Evolutionary conservation across 2,329 filamentous ascomycete species (phyloP).

Genomic region (Hysterium pulicare): DNA sequence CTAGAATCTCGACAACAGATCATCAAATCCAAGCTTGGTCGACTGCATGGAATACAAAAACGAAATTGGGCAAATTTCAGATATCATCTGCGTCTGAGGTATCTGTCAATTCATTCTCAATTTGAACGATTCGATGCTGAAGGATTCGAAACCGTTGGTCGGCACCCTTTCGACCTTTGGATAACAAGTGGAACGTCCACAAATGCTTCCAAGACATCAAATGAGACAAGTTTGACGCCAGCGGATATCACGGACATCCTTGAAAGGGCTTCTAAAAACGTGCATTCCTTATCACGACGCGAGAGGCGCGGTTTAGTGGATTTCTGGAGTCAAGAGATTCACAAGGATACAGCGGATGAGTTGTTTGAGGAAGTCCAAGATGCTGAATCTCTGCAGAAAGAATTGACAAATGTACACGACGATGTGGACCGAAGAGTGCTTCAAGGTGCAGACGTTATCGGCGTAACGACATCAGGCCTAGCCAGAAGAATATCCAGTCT

Average conservation of each 20-base stretch:
- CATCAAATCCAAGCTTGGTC: conserved; percentile 7
- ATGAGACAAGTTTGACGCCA: neutral
- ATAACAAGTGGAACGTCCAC: neutral
- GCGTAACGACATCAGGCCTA: conserved; percentile 59
- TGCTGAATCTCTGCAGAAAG: conserved; percentile 8
- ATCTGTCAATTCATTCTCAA: conserved; percentile 17
- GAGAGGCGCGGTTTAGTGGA: conserved; percentile 14
- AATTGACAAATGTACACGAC: conserved; percentile 22
- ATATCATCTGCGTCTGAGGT: conserved; percentile 10
- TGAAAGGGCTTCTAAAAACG: conserved; percentile 7
- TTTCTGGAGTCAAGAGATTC: conserved; percentile 16
- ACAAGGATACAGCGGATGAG: conserved; percentile 9
- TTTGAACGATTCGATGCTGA: conserved; percentile 16
- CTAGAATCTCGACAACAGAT: conserved; percentile 11
- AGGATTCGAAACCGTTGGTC: conserved; percentile 16
- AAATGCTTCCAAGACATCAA: neutral
- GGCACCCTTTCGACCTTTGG: conserved; percentile 25
- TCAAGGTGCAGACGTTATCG: conserved; percentile 50
- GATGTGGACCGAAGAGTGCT: conserved; percentile 42
- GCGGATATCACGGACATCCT: conserved; percentile 5
- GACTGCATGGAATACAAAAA: conserved; percentile 9
- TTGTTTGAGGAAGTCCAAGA: conserved; percentile 13
- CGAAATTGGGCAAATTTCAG: conserved; percentile 18
- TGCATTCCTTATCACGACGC: conserved; percentile 8
- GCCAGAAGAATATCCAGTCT: conserved; percentile 54